Evolutionary conservation across 768 basidiomycete genomes (phyloP).

Genomic region (Termitomyces sp.): DNA sequence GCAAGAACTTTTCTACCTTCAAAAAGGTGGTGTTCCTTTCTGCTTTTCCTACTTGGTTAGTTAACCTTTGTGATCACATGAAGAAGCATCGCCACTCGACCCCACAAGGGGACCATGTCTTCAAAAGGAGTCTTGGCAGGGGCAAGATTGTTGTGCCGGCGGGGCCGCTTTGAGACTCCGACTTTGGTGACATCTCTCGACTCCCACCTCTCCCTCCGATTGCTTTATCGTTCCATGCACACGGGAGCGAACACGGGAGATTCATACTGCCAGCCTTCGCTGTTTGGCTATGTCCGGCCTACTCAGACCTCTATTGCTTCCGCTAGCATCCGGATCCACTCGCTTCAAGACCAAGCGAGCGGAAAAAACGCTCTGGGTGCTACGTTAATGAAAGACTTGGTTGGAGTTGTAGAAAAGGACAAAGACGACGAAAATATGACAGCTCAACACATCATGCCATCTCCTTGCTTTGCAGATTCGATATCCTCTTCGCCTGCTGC

Average conservation of each 20-base stretch:
- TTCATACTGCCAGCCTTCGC: background rate
- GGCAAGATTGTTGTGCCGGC: background rate
- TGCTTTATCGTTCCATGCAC: constrained; percentile 6
- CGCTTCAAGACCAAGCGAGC: background rate
- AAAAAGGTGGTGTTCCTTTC: background rate
- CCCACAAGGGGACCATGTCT: background rate
- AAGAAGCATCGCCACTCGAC: constrained; percentile 5
- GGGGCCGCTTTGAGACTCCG: constrained; percentile 8
- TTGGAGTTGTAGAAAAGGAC: background rate
- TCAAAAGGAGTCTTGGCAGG: constrained; percentile 10
- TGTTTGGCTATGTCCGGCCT: constrained; percentile 3
- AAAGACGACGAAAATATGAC: background rate
- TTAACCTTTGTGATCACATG: background rate
- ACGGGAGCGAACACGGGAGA: constrained; percentile 7
- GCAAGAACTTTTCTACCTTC: background rate
- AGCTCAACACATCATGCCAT: constrained; percentile 3
- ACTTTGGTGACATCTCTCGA: background rate
- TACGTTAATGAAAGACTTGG: constrained; percentile 11
- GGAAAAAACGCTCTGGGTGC: constrained; percentile 16
- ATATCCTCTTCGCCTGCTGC: constrained; percentile 61
- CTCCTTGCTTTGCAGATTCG: constrained; percentile 8
- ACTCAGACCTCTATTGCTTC: constrained; percentile 1
- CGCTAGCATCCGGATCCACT: constrained; percentile 3
- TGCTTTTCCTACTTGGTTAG: background rate
- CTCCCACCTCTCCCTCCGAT: background rate